Evolutionary conservation across 2,329 filamentous ascomycete genomes (phyloP).

Genomic region (Eurotiales sp.): DNA sequence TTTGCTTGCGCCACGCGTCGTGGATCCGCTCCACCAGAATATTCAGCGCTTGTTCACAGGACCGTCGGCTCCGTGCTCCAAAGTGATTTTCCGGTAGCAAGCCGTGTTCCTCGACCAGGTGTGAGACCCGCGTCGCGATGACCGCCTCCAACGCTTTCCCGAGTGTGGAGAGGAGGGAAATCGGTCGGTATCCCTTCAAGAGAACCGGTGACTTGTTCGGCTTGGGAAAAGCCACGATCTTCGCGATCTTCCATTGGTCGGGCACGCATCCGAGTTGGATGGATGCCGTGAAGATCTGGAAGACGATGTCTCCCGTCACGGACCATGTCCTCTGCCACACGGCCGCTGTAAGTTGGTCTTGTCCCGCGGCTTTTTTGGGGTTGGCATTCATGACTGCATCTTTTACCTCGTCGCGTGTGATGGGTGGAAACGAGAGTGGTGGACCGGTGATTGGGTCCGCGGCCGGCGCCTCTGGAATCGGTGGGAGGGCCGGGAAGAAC

Average conservation of each 20-base stretch:
- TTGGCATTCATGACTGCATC: too few relatives aligned
- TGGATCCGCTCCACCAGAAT: neutral
- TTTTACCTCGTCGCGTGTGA: too few relatives aligned
- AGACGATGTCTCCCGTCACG: neutral
- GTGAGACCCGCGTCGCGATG: constrained; percentile 13
- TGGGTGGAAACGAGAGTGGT: too few relatives aligned
- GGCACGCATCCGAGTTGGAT: neutral
- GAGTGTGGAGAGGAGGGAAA: constrained; percentile 24
- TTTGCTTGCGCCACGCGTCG: neutral
- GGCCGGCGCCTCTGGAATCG: too few relatives aligned
- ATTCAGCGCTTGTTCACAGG: neutral
- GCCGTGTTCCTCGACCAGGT: neutral
- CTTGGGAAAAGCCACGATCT: constrained; percentile 21
- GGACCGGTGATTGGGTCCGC: too few relatives aligned
- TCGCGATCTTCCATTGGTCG: neutral
- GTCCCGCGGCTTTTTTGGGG: too few relatives aligned
- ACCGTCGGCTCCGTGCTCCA: neutral
- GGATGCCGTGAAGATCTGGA: neutral
- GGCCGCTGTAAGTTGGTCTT: too few relatives aligned
- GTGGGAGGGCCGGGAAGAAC: too few relatives aligned
- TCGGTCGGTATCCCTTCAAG: constrained; percentile 19
- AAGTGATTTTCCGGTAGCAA: neutral
- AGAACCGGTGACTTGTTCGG: constrained; percentile 21
- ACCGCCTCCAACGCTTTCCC: constrained; percentile 29
- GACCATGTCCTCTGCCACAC: neutral